Base-by-base conservation (phyloP, 2,329 filamentous ascomycete species). In the Stachybotrys echinatus region DNA sequence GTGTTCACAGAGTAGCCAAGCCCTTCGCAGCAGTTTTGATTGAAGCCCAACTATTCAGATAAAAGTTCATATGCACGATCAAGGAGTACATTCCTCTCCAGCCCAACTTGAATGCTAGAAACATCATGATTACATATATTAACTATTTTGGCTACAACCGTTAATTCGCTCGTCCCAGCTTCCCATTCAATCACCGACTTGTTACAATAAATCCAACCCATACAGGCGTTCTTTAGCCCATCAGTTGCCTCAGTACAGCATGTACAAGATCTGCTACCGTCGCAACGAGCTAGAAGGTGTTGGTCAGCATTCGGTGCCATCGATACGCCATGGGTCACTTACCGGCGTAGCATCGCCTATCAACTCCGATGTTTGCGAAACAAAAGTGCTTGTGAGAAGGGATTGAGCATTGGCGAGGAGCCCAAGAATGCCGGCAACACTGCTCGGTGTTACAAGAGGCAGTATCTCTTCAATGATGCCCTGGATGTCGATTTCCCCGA, bases 331-430 rank as follows among this genome's bases (percentile, higher is more conserved):
- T 17, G 40, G 7, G 18, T 19, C 42, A 54, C 66, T 62, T 68
- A 71, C 67, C 48, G 68, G 69, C 54, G 69, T 71, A 3, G 69
- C 69, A 50, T 73, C 69, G 22, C 64, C 67, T 55, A 74, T 74
- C 31, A 74, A 57, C 49, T 74, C 71, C 3, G 63, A 63, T 37
- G 71, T 72, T 52, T 74, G 69, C 19, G 64, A 61, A 6, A 74
- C 68, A 54, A 74, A 74, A 1, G 63, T 61, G 23, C 63, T 54
- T 5, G 63, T 68, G 6, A 74, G 54, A 14, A 74, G 56, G 21
- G 57, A 51, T 48, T 69, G 65, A 1, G 71, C 72, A 27, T 74
- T 73, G 22, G 58, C 61, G 5, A 74, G 53, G 5, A 74, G 58
- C 4, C 42, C 57, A 18, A 72, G 48, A 17, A 74, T 55, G 23